Base-by-base conservation (phyloP, 495 filamentous ascomycete genomes). In the Immersiella caudata region DNA sequence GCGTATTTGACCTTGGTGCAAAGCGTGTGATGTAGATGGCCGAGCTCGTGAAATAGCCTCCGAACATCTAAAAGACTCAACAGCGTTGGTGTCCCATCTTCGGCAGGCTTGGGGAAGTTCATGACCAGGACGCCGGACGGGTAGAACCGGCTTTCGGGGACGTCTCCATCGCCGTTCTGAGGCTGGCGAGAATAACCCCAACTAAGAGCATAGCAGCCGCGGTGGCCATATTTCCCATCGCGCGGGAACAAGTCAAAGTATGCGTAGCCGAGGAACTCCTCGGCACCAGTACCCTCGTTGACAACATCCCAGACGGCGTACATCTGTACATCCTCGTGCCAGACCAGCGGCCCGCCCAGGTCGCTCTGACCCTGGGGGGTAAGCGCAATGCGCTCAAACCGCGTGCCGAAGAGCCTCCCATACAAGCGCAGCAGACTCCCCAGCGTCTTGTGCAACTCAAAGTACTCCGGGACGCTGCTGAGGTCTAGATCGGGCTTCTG, bases 381-480 rank as follows among this genome's bases (percentile, higher is more conserved):
- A 14, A 12, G 5, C 4, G 4, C 16, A 6, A 66, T 36, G 14
- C 22, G 54, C 22, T 59, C 64, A 12, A 89, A 84, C 67, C 89
- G 87, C 60, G 85, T 79, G 51, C 85, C 87, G 24, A 79, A 79
- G 65, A 93, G 84, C 78, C 92, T 87, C 25, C 92, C 86, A 71
- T 93, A 93, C 16, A 93, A 77, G 22, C 90, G 90, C 67, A 93
- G 90, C 0, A 93, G 81, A 69, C 89, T 79, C 74, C 92, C 89
- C 69, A 93, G 92, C 9, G 89, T 91, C 4, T 86, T 87, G 68
- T 83, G 79, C 35, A 93, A 79, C 14, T 90, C 90, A 76, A 93
- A 93, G 73, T 90, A 93, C 75, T 93, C 91, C 7, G 91, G 80
- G 64, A 61, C 59, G 6, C 92, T 87, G 50, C 52, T 84, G 49